Evolutionary conservation across 495 filamentous ascomycete genomes (phyloP).

Genomic region (Podospora australis): DNA sequence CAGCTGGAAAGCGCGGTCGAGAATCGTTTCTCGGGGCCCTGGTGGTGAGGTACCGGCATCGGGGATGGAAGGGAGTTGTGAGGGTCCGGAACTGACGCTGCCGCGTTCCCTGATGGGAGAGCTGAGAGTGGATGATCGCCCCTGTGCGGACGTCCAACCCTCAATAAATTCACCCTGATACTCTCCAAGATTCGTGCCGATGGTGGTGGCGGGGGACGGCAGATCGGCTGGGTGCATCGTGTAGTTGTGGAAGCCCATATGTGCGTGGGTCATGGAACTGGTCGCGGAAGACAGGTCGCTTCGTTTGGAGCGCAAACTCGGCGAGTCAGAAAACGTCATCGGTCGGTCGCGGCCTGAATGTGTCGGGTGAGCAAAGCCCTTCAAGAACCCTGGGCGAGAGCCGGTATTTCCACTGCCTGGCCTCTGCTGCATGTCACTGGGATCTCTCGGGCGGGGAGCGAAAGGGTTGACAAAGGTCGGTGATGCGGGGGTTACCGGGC

Average conservation of each 20-base stretch:
- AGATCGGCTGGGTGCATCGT: conserved; percentile 42
- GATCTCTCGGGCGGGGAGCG: conserved; percentile 28
- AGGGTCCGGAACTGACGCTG: conserved; percentile 35
- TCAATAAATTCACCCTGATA: conserved; percentile 51
- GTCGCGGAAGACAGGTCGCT: conserved; percentile 50
- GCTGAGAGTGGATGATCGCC: conserved; percentile 46
- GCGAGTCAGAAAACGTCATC: conserved; percentile 39
- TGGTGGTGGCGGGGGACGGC: conserved; percentile 44
- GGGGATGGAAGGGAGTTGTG: conserved; percentile 26
- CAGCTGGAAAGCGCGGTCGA: conserved; percentile 54
- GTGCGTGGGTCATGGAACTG: conserved; percentile 37
- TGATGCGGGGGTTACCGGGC: conserved; percentile 37
- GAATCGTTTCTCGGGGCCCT: conserved; percentile 49
- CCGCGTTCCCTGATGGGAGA: conserved; percentile 39
- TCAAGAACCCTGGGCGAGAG: conserved; percentile 29
- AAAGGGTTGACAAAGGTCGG: conserved; percentile 43
- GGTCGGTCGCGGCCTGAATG: conserved; percentile 35
- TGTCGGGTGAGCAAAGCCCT: conserved; percentile 25
- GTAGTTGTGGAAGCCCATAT: conserved; percentile 37
- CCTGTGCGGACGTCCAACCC: conserved; percentile 52
- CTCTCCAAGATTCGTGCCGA: conserved; percentile 43
- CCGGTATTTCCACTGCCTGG: conserved; percentile 27
- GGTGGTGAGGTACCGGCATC: conserved; percentile 33
- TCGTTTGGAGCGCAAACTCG: conserved; percentile 46
- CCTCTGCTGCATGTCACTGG: conserved; percentile 25